Conservation (phyloP, 106 monocot genomes). For the Xerophyta viscosa region DNA sequence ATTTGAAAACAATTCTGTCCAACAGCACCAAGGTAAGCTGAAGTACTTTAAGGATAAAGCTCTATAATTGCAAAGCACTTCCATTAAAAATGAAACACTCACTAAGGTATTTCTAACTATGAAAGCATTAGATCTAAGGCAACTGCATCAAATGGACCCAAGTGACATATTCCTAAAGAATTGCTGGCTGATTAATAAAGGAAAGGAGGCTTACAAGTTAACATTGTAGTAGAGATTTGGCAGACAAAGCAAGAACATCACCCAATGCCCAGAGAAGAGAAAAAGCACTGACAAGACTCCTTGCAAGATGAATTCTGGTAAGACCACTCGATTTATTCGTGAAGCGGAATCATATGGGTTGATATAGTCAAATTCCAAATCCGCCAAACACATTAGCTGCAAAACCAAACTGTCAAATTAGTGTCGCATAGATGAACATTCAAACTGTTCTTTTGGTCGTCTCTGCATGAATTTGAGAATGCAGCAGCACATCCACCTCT, state of each 20-base stretch:
- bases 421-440: not conserved
- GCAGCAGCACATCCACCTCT: no score
- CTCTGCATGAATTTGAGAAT: no score
- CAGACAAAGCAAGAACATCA: constrained; percentile 51
- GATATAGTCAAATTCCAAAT: constrained; percentile 80
- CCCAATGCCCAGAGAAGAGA: constrained; percentile 67
- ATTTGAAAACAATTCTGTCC: no score
- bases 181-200: not conserved
- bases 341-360: constrained; percentile 77
- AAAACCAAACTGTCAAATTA: constrained; percentile 8
- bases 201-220: constrained; percentile 39
- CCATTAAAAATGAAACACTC: no score
- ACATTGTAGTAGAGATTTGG: constrained; percentile 71
- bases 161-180: not conserved
- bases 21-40: no score
- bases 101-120: no score
- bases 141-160: no score
- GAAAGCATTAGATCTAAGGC: no score
- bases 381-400: constrained; percentile 75
- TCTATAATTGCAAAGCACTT: no score
- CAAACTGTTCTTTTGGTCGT: no score
- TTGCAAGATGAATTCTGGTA: constrained; percentile 70
- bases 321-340: constrained; percentile 58
- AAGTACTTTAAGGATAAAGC: no score
- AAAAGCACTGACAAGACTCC: constrained; percentile 52